Conservation (phyloP, 768 basidiomycete species). For the Phylloporus scabripes region DNA sequence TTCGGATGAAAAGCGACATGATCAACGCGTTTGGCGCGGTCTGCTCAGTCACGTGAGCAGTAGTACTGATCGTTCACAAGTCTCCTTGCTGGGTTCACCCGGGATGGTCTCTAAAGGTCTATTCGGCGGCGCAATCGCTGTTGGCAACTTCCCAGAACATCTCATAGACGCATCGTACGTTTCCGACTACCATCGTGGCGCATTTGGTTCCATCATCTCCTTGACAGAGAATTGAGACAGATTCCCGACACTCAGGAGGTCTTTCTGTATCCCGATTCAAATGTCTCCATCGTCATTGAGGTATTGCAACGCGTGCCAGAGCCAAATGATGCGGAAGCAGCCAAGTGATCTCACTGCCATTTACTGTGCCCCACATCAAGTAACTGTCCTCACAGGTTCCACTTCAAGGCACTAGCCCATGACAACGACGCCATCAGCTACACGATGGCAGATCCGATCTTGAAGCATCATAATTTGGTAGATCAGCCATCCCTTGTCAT, state of each 20-base stretch:
- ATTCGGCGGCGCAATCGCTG: slow-evolving; percentile 84
- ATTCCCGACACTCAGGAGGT: slow-evolving; percentile 96
- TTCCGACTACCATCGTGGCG: slow-evolving; percentile 6
- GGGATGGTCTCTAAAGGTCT: slow-evolving; percentile 37
- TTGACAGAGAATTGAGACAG: slow-evolving; percentile 61
- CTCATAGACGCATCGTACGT: slow-evolving; percentile 87
- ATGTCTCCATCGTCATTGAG: slow-evolving; percentile 77
- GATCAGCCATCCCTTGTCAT: slow-evolving; percentile 51
- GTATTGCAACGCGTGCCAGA: slow-evolving; percentile 68
- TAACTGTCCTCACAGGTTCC: slow-evolving; percentile 54
- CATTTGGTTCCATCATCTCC: not conserved
- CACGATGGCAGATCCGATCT: slow-evolving; percentile 38
- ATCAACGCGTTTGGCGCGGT: slow-evolving; percentile 1
- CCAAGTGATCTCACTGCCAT: slow-evolving; percentile 46
- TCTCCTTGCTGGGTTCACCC: not conserved
- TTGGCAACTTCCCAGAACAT: slow-evolving; percentile 41
- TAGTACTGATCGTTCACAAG: too few species aligned
- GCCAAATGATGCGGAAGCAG: slow-evolving; percentile 53
- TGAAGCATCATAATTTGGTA: slow-evolving; percentile 37
- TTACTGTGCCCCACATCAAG: not conserved
- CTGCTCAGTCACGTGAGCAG: slow-evolving; percentile 23
- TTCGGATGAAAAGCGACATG: slow-evolving; percentile 24
- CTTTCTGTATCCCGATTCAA: slow-evolving; percentile 64
- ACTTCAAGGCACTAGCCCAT: slow-evolving; percentile 85
- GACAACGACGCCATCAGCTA: slow-evolving; percentile 72